Percentiles rank a stretch among this genome's conserved stretches.
Conservation (phyloP, 306 rosid species). For the Glycine tomentella region DNA sequence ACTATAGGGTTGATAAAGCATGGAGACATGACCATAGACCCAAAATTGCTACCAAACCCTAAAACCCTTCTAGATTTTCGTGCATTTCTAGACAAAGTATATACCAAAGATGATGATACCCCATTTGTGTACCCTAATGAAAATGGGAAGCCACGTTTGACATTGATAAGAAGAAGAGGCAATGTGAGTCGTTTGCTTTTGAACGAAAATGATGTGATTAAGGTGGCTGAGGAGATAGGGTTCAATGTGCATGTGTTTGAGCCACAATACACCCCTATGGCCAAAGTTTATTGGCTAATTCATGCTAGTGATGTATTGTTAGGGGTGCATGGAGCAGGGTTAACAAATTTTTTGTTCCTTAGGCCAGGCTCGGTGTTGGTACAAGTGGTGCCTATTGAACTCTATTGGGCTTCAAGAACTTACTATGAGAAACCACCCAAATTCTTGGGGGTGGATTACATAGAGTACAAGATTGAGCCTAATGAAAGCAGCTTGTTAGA, state of each 20-base stretch:
- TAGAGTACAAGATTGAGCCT: constrained; percentile 47
- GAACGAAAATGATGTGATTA: constrained; percentile 40
- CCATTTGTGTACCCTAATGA: background rate
- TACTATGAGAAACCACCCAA: constrained; percentile 42
- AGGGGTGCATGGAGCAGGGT: constrained; percentile 67
- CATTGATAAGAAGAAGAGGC: constrained; percentile 27
- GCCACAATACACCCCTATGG: background rate
- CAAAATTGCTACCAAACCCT: constrained; percentile 46
- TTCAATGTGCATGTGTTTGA: constrained; percentile 53
- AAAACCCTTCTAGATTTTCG: constrained; percentile 51
- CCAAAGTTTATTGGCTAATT: too few species aligned
- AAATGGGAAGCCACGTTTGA: constrained; percentile 22
- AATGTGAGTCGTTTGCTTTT: constrained; percentile 40
- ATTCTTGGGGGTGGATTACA: constrained; percentile 47
- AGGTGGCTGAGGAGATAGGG: constrained; percentile 45
- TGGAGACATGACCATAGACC: constrained; percentile 52
- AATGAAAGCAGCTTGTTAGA: constrained; percentile 49
- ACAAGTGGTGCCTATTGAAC: constrained; percentile 66
- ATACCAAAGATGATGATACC: background rate
- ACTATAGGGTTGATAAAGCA: constrained; percentile 56
- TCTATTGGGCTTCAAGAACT: constrained; percentile 43
- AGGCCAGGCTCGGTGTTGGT: constrained; percentile 46
- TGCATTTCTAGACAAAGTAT: constrained; percentile 37
- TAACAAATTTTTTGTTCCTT: constrained; percentile 57
- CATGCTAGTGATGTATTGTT: constrained; percentile 20